phyloP scores from a whole-genome alignment of 106 monocot species.

The Hemerocallis citrina region DNA sequence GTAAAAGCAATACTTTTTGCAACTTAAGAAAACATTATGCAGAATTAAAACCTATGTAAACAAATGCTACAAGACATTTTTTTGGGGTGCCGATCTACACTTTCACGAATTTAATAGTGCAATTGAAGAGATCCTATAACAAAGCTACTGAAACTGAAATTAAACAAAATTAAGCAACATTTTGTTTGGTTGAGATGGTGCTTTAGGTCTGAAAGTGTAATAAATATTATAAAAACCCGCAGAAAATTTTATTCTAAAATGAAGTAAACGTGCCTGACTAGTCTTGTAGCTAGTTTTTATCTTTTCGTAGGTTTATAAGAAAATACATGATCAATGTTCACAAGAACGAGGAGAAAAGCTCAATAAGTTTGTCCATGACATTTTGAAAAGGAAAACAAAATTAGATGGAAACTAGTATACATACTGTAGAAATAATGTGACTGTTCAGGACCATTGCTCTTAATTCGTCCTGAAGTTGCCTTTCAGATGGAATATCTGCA shows the following conservation, averaged over 20 bases:
- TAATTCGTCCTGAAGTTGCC: conserved; percentile 46
- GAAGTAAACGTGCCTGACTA: background rate
- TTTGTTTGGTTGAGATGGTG: background rate
- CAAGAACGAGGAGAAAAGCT: background rate
- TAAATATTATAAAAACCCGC: background rate
- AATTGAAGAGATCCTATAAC: too few relatives aligned
- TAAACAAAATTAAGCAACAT: background rate
- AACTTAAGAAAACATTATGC: too few relatives aligned
- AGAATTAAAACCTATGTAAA: too few relatives aligned
- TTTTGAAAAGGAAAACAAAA: background rate
- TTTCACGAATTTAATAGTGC: too few relatives aligned
- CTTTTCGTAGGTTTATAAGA: too few relatives aligned
- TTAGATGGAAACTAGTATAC: background rate
- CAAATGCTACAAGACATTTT: too few relatives aligned
- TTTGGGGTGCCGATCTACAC: too few relatives aligned
- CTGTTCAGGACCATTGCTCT: conserved; percentile 43
- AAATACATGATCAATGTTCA: background rate
- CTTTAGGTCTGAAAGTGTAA: background rate
- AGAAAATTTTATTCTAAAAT: background rate
- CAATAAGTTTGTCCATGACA: background rate
- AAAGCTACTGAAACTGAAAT: too few relatives aligned
- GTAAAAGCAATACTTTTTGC: too few relatives aligned
- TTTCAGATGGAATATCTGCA: conserved; percentile 43
- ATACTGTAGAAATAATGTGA: conserved; percentile 54
- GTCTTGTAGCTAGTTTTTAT: too few relatives aligned